Percentiles rank a stretch among this genome's conserved stretches.
Conservation (phyloP, 2,329 filamentous ascomycete species). For the Macrophomina phaseolina region DNA sequence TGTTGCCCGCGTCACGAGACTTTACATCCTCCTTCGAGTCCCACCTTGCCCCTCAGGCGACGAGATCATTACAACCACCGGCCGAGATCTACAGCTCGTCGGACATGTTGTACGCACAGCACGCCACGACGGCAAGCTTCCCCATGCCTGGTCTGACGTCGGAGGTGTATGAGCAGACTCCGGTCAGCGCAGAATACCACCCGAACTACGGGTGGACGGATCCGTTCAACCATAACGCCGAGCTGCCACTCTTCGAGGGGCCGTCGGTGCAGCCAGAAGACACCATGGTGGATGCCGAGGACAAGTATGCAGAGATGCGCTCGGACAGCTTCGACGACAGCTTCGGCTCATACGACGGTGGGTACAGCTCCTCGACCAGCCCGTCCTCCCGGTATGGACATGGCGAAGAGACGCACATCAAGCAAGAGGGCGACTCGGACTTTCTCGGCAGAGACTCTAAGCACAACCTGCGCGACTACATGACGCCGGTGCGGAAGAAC, state of each 20-base stretch:
- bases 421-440: slow-evolving; percentile 33
- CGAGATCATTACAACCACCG: slow-evolving; percentile 18
- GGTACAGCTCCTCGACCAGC: slow-evolving; percentile 28
- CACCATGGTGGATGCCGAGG: slow-evolving; percentile 32
- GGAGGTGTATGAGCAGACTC: slow-evolving; percentile 25
- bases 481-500: slow-evolving; percentile 27
- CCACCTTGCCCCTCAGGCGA: not conserved
- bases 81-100: slow-evolving; percentile 20
- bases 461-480: slow-evolving; percentile 35
- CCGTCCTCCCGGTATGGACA: slow-evolving; percentile 32
- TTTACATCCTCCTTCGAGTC: slow-evolving; percentile 17
- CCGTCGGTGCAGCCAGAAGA: slow-evolving; percentile 31
- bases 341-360: slow-evolving; percentile 26
- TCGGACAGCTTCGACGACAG: slow-evolving; percentile 28
- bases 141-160: slow-evolving; percentile 24
- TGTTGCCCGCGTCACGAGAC: not conserved
- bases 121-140: slow-evolving; percentile 6
- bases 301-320: slow-evolving; percentile 26
- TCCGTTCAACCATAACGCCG: not conserved
- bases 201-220: slow-evolving; percentile 27
- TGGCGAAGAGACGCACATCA: slow-evolving; percentile 30
- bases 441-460: slow-evolving; percentile 33
- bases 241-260: slow-evolving; percentile 28
- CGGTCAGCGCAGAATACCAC: slow-evolving; percentile 21
- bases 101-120: slow-evolving; percentile 11